Evolutionary conservation across 352 stramenopile genomes (phyloP).

Genomic region (Phytophthora litchii): DNA sequence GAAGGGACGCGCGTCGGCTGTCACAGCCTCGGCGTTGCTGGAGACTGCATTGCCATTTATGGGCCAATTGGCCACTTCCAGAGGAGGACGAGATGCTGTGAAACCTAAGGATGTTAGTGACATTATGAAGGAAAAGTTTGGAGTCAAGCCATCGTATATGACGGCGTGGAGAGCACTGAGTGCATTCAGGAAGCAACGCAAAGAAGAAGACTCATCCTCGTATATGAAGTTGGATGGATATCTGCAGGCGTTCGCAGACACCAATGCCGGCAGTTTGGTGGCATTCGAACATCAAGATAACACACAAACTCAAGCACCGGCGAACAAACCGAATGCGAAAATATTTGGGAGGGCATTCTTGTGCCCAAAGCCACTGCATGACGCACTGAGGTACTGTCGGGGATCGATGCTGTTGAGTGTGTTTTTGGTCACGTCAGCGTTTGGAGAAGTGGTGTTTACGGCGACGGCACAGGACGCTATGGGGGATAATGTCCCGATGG

Average conservation of each 20-base stretch:
- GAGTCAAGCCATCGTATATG: constrained; percentile 80
- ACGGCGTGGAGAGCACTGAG: constrained; percentile 77
- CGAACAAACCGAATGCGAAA: constrained; percentile 31
- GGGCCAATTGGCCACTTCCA: constrained; percentile 34
- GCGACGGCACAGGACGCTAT: constrained; percentile 76
- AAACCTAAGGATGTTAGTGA: constrained; percentile 79
- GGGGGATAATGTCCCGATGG: constrained; percentile 76
- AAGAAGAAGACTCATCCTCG: constrained; percentile 66
- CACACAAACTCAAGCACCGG: neutral
- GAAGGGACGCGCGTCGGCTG: constrained; percentile 23
- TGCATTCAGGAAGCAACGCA: constrained; percentile 71
- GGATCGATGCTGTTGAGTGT: constrained; percentile 69
- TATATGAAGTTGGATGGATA: constrained; percentile 76
- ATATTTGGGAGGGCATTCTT: constrained; percentile 72
- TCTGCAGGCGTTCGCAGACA: constrained; percentile 60
- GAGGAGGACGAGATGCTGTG: constrained; percentile 51
- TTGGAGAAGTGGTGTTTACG: constrained; percentile 73
- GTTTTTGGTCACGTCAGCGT: constrained; percentile 68
- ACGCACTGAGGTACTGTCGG: constrained; percentile 62
- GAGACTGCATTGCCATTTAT: constrained; percentile 81
- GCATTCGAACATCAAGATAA: constrained; percentile 63
- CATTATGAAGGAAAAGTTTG: constrained; percentile 87
- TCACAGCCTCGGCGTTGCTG: constrained; percentile 74
- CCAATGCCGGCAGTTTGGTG: constrained; percentile 60
- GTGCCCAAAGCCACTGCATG: constrained; percentile 65